A percentile compares a stretch with the other conserved stretches of the same genome.
Conservation (phyloP, 1,139 yeast genomes). For the Diutina siamensis region DNA sequence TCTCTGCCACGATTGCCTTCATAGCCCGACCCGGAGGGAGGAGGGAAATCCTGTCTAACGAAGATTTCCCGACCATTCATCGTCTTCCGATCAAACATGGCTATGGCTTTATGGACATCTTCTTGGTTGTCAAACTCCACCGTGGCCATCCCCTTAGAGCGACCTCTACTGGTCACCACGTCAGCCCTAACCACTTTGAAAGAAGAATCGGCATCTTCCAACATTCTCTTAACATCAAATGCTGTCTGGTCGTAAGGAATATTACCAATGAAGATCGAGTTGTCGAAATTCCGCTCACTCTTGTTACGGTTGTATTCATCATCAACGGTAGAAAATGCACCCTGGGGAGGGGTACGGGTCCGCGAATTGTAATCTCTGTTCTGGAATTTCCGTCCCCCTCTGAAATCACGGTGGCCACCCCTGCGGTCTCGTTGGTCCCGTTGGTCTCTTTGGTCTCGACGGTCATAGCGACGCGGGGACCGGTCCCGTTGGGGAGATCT, state of each 20-base stretch:
- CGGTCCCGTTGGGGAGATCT: constrained; percentile 31
- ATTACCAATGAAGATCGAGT: constrained; percentile 65
- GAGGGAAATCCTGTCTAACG: constrained; percentile 84
- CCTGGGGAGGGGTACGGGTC: neutral
- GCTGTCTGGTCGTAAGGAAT: constrained; percentile 56
- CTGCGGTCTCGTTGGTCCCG: constrained; percentile 11
- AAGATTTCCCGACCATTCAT: constrained; percentile 75
- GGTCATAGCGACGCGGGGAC: constrained; percentile 21
- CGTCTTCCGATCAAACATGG: constrained; percentile 52
- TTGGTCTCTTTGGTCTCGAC: constrained; percentile 12
- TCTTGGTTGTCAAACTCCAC: constrained; percentile 68
- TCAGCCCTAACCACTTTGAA: constrained; percentile 81
- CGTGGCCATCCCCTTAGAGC: constrained; percentile 86
- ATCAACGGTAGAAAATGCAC: constrained; percentile 9
- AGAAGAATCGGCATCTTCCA: constrained; percentile 27
- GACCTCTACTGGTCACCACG: constrained; percentile 72
- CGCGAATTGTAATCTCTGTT: neutral
- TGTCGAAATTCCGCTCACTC: constrained; percentile 56
- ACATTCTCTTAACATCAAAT: constrained; percentile 47
- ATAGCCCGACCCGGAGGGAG: constrained; percentile 29
- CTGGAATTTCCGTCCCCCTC: neutral
- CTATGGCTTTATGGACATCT: constrained; percentile 69
- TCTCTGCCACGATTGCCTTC: constrained; percentile 7
- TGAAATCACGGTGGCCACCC: neutral
- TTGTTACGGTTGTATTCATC: constrained; percentile 20